Conservation (phyloP, 1,139 yeast genomes). For the Protomyces arabidopsidicola region DNA sequence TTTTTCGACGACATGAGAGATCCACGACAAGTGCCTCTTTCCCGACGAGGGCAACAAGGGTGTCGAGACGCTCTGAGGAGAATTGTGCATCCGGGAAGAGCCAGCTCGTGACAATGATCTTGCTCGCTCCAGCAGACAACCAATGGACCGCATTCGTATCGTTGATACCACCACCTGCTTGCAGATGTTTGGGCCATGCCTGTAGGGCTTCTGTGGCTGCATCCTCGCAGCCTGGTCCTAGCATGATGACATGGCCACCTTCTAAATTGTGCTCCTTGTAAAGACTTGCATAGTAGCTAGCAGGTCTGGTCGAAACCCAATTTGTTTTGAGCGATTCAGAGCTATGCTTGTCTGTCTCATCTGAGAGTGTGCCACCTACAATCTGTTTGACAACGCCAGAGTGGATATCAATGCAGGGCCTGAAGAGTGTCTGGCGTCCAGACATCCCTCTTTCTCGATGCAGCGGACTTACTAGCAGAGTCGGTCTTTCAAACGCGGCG, state of each 20-base stretch:
- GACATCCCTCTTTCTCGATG: not conserved
- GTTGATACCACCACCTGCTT: constrained; percentile 90
- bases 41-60: constrained; percentile 54
- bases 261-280: constrained; percentile 54
- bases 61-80: constrained; percentile 51
- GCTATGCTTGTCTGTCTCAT: constrained; percentile 29
- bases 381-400: constrained; percentile 93
- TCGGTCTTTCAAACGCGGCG: no score
- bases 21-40: constrained; percentile 33
- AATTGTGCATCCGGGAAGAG: constrained; percentile 64
- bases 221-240: constrained; percentile 76
- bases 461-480: no score
- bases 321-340: constrained; percentile 57
- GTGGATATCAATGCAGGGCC: constrained; percentile 94
- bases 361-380: constrained; percentile 80
- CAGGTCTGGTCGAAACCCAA: constrained; percentile 70
- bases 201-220: constrained; percentile 74
- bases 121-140: constrained; percentile 57
- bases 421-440: constrained; percentile 54
- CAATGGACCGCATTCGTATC: constrained; percentile 66
- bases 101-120: constrained; percentile 87
- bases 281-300: constrained; percentile 70
- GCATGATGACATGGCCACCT: constrained; percentile 90
- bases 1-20: constrained; percentile 54
- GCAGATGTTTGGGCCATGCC: constrained; percentile 66